Evolutionary conservation across 1,139 yeast species (phyloP).

Genomic region (Taiozyma sp.): DNA sequence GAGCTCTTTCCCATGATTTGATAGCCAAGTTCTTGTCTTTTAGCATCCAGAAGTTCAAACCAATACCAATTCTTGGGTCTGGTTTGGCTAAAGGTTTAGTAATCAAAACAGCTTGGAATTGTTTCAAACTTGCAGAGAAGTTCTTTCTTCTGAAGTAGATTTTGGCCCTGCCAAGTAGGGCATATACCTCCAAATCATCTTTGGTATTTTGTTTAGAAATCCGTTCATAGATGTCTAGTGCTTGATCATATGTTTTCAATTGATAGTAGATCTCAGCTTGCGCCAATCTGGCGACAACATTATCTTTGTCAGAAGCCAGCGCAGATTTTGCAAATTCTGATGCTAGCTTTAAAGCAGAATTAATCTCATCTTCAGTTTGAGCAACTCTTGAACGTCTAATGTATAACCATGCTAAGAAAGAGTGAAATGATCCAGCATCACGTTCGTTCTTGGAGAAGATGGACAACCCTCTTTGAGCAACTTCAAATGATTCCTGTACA

Average conservation of each 20-base stretch:
- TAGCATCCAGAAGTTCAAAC: conserved; percentile 88
- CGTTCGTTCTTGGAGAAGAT: conserved; percentile 28
- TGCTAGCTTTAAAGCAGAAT: conserved; percentile 27
- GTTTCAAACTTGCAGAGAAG: conserved; percentile 66
- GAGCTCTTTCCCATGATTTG: conserved; percentile 76
- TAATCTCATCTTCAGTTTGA: conserved; percentile 24
- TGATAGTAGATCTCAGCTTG: conserved; percentile 48
- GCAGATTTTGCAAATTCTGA: conserved; percentile 32
- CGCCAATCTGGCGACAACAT: conserved; percentile 50
- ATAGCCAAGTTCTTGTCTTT: conserved; percentile 74
- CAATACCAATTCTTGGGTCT: conserved; percentile 94
- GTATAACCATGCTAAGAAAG: conserved; percentile 71
- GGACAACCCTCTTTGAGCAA: conserved; percentile 56
- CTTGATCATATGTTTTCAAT: conserved; percentile 54
- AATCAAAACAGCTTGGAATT: conserved; percentile 77
- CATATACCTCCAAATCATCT: conserved; percentile 57
- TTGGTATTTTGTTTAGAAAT: conserved; percentile 38
- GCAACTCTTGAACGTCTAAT: conserved; percentile 42
- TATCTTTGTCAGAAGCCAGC: conserved; percentile 34
- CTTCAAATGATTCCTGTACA: conserved; percentile 56
- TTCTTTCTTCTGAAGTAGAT: conserved; percentile 67
- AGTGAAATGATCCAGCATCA: conserved; percentile 52
- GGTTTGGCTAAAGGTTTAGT: conserved; percentile 76
- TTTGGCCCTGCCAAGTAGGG: conserved; percentile 82
- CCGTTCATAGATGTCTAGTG: conserved; percentile 55